Conservation (phyloP, 1,284 basidiomycete genomes). For the Leccinum cinnamomeum region DNA sequence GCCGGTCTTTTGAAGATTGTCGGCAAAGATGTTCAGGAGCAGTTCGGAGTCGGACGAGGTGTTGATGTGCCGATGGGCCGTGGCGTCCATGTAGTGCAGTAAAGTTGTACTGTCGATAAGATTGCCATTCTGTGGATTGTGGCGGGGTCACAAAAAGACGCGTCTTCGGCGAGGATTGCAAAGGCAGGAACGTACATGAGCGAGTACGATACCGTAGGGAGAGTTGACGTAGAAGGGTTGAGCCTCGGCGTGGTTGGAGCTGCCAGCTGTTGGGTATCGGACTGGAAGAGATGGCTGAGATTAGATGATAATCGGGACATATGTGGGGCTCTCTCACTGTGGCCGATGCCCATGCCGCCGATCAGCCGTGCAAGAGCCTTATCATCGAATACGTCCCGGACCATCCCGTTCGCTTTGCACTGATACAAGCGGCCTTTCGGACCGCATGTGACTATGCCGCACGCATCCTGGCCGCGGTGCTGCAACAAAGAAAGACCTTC, state of each 20-base stretch:
- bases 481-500: slow-evolving; percentile 91
- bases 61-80: slow-evolving; percentile 98
- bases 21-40: slow-evolving; percentile 95
- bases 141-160: slow-evolving; percentile 7
- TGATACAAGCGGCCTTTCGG: slow-evolving; percentile 95
- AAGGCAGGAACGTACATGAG: slow-evolving; percentile 67
- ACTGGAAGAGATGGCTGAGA: slow-evolving; percentile 48
- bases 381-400: slow-evolving; percentile 94
- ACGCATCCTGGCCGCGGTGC: slow-evolving; percentile 97
- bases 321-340: slow-evolving; percentile 57
- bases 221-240: slow-evolving; percentile 99
- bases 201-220: slow-evolving; percentile 97
- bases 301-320: slow-evolving; percentile 7
- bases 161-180: neutral
- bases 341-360: slow-evolving; percentile 97
- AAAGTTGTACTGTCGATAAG: slow-evolving; percentile 91
- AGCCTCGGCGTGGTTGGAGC: slow-evolving; percentile 96
- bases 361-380: slow-evolving; percentile 75
- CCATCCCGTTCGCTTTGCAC: slow-evolving; percentile 99
- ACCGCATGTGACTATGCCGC: slow-evolving; percentile 97
- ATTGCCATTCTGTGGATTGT: slow-evolving; percentile 84
- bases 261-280: slow-evolving; percentile 97
- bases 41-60: slow-evolving; percentile 98
- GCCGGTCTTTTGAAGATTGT: slow-evolving; percentile 97
- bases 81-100: slow-evolving; percentile 92